phyloP scores from a whole-genome alignment of 1,284 basidiomycete species.

The Malassezia dermatis region DNA sequence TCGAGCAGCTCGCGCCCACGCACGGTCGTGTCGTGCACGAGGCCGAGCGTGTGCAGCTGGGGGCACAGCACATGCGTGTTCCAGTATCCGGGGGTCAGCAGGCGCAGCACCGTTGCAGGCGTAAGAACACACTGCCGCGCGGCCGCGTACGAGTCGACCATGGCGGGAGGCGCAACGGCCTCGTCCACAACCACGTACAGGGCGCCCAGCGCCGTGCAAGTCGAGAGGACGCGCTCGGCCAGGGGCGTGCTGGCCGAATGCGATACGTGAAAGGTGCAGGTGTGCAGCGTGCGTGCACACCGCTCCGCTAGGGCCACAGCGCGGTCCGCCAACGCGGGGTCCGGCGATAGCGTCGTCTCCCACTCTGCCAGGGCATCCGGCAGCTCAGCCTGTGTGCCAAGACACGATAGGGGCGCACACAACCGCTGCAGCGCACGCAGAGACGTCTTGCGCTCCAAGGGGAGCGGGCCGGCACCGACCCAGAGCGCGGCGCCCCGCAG shows the following conservation, averaged over 20 bases:
- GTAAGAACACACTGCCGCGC: constrained; percentile 1
- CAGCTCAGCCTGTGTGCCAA: not conserved
- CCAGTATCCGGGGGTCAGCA: constrained; percentile 7
- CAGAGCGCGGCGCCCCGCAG: constrained; percentile 12
- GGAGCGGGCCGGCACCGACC: not conserved
- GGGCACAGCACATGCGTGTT: constrained; percentile 1
- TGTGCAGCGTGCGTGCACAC: not conserved
- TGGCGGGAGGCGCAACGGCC: not conserved
- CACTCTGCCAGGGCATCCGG: not conserved
- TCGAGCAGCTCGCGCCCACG: constrained; percentile 14
- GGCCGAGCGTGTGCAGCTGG: not conserved
- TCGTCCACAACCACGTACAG: constrained; percentile 7
- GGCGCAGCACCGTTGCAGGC: not conserved
- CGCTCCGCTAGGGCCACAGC: constrained; percentile 1
- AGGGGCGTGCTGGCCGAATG: not conserved
- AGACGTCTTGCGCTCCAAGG: not conserved
- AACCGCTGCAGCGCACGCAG: not conserved
- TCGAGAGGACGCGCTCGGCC: not conserved
- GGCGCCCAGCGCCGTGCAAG: not conserved
- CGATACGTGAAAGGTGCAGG: not conserved
- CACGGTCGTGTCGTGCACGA: constrained; percentile 3
- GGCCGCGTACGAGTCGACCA: not conserved
- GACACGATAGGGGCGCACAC: constrained; percentile 5
- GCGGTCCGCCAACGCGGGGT: not conserved
- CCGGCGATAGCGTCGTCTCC: not conserved